Conservation (phyloP, 495 filamentous ascomycete genomes). For the Neurospora hispaniola region DNA sequence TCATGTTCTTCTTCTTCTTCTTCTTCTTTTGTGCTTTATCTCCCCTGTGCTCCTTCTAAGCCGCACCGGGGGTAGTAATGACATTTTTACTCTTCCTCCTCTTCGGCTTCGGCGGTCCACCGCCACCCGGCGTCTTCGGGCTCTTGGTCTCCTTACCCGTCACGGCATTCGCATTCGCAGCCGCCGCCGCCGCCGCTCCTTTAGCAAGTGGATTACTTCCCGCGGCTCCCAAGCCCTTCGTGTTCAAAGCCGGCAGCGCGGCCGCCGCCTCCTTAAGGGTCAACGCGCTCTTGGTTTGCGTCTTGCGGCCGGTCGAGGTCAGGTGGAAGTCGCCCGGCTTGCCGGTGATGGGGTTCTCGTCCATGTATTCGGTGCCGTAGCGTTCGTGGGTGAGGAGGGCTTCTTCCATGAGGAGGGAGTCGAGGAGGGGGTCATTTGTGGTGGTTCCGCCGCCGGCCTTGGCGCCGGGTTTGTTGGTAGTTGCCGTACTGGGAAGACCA, state of each 20-base stretch:
- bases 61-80: constrained; percentile 13
- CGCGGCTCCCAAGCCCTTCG: constrained; percentile 14
- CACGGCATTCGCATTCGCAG: constrained; percentile 8
- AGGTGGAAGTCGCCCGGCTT: constrained; percentile 81
- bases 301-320: constrained; percentile 45
- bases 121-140: constrained; percentile 36
- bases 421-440: constrained; percentile 25
- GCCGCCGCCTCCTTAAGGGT: constrained; percentile 1
- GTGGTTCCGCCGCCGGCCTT: constrained; percentile 7
- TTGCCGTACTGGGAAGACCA: constrained; percentile 43
- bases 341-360: constrained; percentile 80
- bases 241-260: constrained; percentile 25
- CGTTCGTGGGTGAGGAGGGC: constrained; percentile 52
- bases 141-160: constrained; percentile 37
- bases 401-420: constrained; percentile 53
- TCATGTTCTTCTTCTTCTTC: neutral
- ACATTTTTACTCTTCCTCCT: constrained; percentile 51
- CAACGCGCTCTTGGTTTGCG: constrained; percentile 15
- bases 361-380: constrained; percentile 73
- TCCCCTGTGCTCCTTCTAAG: neutral
- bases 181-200: neutral
- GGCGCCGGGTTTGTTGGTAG: constrained; percentile 50
- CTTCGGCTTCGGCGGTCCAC: constrained; percentile 38
- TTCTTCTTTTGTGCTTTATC: neutral
- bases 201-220: constrained; percentile 25